Evolutionary conservation across 768 basidiomycete species (phyloP).

Genomic region (Nidularia pulvinata): DNA sequence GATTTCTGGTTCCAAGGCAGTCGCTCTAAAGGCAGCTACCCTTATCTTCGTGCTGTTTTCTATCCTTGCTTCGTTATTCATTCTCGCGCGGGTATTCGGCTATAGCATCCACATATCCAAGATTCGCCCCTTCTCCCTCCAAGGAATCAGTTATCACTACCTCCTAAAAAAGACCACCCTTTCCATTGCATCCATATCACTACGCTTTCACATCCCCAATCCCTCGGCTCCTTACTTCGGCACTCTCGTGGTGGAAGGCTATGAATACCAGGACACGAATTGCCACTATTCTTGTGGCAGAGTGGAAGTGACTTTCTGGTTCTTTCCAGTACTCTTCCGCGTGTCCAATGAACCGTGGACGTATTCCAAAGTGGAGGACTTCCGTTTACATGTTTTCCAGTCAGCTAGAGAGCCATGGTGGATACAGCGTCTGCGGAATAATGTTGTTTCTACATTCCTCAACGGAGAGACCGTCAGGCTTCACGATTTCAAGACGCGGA

Average conservation of each 20-base stretch:
- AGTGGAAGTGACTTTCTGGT: slow-evolving; percentile 23
- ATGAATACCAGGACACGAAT: slow-evolving; percentile 25
- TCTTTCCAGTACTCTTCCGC: slow-evolving; percentile 35
- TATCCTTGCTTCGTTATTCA: neutral
- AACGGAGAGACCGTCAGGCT: slow-evolving; percentile 36
- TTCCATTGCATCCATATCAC: neutral
- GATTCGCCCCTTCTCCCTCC: neutral
- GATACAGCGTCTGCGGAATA: slow-evolving; percentile 30
- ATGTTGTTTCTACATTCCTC: slow-evolving; percentile 33
- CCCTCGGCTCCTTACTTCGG: slow-evolving; percentile 24
- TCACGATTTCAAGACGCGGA: slow-evolving; percentile 30
- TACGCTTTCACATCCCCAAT: slow-evolving; percentile 26
- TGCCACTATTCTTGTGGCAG: slow-evolving; percentile 14
- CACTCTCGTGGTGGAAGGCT: slow-evolving; percentile 18
- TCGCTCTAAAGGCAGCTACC: too few relatives aligned
- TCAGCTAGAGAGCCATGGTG: slow-evolving; percentile 34
- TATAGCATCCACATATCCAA: neutral
- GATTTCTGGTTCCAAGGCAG: too few relatives aligned
- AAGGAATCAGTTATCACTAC: neutral
- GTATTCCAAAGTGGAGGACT: slow-evolving; percentile 29
- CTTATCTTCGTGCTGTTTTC: too few relatives aligned
- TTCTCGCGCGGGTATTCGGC: neutral
- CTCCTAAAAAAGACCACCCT: too few relatives aligned
- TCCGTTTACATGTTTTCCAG: slow-evolving; percentile 26
- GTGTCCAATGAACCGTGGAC: slow-evolving; percentile 32